A percentile compares a stretch with the other conserved stretches of the same genome.
Evolutionary conservation across 306 rosid species (phyloP).

Genomic region (Trichosanthes cucumerina): DNA sequence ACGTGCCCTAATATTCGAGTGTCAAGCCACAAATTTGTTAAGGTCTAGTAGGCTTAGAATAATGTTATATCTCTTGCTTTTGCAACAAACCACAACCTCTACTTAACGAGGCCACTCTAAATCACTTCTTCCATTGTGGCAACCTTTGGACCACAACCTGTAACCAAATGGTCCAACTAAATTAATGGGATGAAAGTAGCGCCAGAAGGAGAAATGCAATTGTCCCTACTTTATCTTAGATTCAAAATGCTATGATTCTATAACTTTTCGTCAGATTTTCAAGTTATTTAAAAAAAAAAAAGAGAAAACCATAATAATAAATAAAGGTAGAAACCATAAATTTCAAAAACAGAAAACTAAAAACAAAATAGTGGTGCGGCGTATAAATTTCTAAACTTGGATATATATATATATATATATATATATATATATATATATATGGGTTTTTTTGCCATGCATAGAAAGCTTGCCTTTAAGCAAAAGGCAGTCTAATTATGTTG

Average conservation of each 20-base stretch:
- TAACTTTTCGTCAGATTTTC: no score
- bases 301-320: not conserved
- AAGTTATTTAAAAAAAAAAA: no score
- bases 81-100: not conserved
- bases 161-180: not conserved
- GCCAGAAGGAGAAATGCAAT: not conserved
- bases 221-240: not conserved
- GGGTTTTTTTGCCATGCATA: not conserved
- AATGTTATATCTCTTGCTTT: not conserved
- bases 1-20: not conserved
- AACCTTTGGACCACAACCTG: constrained; percentile 44
- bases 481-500: not conserved
- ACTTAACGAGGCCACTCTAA: not conserved
- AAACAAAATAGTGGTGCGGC: not conserved
- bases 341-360: not conserved
- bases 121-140: constrained; percentile 46
- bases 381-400: no score
- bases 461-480: not conserved
- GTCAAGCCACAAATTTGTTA: not conserved
- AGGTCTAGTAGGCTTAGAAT: not conserved
- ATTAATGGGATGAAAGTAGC: not conserved
- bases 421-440: not conserved
- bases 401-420: no score
- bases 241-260: not conserved
- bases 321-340: not conserved